Base-by-base conservation (phyloP, 352 stramenopile genomes). In the Phytophthora foliorum region DNA sequence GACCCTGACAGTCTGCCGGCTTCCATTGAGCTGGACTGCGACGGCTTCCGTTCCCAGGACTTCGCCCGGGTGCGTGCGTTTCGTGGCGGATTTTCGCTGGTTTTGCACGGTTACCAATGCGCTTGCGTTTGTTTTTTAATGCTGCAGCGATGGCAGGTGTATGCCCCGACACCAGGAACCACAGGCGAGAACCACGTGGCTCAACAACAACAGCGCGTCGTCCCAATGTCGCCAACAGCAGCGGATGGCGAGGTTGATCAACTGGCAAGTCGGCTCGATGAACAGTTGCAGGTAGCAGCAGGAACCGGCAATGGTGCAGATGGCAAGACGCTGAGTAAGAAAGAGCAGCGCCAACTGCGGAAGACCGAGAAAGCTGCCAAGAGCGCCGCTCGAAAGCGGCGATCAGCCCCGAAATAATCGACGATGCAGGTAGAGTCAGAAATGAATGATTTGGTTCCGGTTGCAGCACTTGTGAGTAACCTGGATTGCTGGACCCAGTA, bases 1-100 rank as follows among this genome's bases (percentile, higher is more conserved):
- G 63, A 80, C 0, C 55, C 55, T 2, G 72, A 75, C 6, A 45
- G 34, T 5, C 34, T 81, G 25, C 88, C 88, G 6, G 27, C 72
- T 42, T 65, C 74, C 22, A 89, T 95, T 44, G 67, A 74, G 42
- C 64, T 94, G 3, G 74, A 88, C 46, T 79, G 78, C 59, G 81
- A 92, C 41, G 81, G 82, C 7, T 90, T 90, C 63, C 82, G 86
- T 2, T 45, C 66, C 0, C 41, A 86, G 1, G 82, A 94, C 27
- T 72, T 94, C 13, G 79, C 71, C 24, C 77, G 88, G 76, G 85
- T 93, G 27, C 24, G 70, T 48, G 16, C 50, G 57, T 63, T 67
- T 62, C 13, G 22, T 29, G n/a, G 16, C 55, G 50, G 34, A 69
- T 67, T 69, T 60, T 67, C 21, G 22, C 36, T 53, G 22, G 22